Evolutionary conservation across 345 rosid genomes (phyloP).

Genomic region (Eutrema japonicum): DNA sequence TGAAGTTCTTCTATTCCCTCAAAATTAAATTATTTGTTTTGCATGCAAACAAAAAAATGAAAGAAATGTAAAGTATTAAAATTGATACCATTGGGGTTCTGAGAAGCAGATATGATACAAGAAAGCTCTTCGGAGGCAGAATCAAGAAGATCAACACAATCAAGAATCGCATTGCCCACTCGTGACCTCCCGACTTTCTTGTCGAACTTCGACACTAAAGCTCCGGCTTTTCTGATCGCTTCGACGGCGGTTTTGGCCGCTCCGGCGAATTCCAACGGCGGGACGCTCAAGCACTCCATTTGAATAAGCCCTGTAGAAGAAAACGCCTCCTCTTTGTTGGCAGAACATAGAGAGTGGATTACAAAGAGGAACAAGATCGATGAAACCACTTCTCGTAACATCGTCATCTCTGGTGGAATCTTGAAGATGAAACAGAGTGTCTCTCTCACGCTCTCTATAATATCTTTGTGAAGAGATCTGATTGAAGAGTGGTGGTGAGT

Average conservation of each 20-base stretch:
- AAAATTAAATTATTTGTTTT: not conserved
- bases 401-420: slow-evolving; percentile 15
- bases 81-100: slow-evolving; percentile 54
- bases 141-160: slow-evolving; percentile 75
- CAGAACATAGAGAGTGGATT: slow-evolving; percentile 14
- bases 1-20: not conserved
- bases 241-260: slow-evolving; percentile 49
- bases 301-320: slow-evolving; percentile 29
- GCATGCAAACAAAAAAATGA: not conserved
- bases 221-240: slow-evolving; percentile 46
- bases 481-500: slow-evolving; percentile 27
- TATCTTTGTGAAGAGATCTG: not conserved
- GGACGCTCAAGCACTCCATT: slow-evolving; percentile 50
- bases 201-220: slow-evolving; percentile 45
- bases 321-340: slow-evolving; percentile 13
- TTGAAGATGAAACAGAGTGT: not conserved
- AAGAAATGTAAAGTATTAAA: not conserved
- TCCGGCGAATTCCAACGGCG: slow-evolving; percentile 47
- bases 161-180: slow-evolving; percentile 53
- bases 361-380: slow-evolving; percentile 14
- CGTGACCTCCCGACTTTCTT: slow-evolving; percentile 50
- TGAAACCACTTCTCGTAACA: slow-evolving; percentile 1
- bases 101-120: slow-evolving; percentile 65
- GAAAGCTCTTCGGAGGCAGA: slow-evolving; percentile 59
- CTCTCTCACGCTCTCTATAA: slow-evolving; percentile 23